Percentiles rank a stretch among this genome's conserved stretches.
phyloP scores from a whole-genome alignment of 768 basidiomycete genomes.

The Suillus weaverae region DNA sequence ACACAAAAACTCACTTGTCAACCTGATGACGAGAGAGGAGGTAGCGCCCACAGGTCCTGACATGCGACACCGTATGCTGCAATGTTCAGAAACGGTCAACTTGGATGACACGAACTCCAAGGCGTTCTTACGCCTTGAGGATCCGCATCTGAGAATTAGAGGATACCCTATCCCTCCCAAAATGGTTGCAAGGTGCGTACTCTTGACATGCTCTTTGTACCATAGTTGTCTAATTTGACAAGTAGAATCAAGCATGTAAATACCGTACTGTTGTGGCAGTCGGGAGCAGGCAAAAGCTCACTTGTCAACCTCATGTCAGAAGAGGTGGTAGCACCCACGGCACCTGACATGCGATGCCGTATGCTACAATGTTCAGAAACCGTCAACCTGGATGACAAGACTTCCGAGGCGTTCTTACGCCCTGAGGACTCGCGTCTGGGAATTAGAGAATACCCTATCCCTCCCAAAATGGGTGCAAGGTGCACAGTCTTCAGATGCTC shows the following conservation, averaged over 20 bases:
- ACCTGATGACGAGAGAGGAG: constrained; percentile 32
- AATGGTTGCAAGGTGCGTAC: background rate
- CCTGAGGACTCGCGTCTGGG: constrained; percentile 26
- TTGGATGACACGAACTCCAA: constrained; percentile 19
- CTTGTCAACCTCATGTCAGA: constrained; percentile 38
- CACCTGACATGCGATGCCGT: constrained; percentile 30
- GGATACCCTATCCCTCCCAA: constrained; percentile 14
- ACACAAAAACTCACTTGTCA: constrained; percentile 35
- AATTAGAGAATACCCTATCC: constrained; percentile 16
- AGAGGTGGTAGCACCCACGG: constrained; percentile 27
- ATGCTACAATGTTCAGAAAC: constrained; percentile 29
- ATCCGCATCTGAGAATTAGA: constrained; percentile 20
- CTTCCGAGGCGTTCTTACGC: constrained; percentile 31
- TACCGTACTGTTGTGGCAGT: constrained; percentile 40
- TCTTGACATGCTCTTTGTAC: background rate
- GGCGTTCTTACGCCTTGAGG: constrained; percentile 33
- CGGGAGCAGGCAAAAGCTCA: constrained; percentile 37
- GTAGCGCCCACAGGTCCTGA: constrained; percentile 16
- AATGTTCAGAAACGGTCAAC: constrained; percentile 25
- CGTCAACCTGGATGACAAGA: constrained; percentile 22
- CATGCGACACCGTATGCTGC: constrained; percentile 33
- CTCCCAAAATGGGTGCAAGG: background rate
- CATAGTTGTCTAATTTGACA: background rate
- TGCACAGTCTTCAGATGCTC: background rate
- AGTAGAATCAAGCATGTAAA: constrained; percentile 12